Conservation (phyloP, 805 yeast genomes). For the Candida alai region DNA sequence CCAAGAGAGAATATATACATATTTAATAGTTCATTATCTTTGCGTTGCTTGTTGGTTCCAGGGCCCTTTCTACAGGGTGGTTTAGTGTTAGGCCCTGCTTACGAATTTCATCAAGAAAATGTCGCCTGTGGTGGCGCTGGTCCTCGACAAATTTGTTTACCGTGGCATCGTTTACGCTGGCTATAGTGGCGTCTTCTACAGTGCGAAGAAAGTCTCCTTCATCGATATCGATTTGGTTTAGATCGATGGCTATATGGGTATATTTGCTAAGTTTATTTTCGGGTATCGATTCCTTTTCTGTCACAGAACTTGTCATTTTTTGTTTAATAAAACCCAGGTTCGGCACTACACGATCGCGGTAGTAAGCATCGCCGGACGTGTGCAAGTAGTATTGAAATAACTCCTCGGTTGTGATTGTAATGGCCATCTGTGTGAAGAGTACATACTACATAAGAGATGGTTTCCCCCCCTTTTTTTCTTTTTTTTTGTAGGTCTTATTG, state of each 20-base stretch:
- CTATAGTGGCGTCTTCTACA: background rate
- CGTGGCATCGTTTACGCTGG: background rate
- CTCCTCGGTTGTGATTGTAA: background rate
- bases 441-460: no score
- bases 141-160: constrained; percentile 3
- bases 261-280: background rate
- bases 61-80: background rate
- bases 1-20: background rate
- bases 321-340: background rate
- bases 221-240: constrained; percentile 1
- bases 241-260: background rate
- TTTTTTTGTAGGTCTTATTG: no score
- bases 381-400: background rate
- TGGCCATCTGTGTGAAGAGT: no score
- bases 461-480: no score
- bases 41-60: background rate
- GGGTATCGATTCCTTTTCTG: background rate
- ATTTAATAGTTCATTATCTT: constrained; percentile 8
- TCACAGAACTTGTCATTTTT: background rate
- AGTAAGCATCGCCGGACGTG: background rate
- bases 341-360: background rate
- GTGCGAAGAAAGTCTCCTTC: background rate
- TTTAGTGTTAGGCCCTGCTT: constrained; percentile 18
- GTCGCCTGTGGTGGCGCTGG: constrained; percentile 18
- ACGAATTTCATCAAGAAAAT: constrained; percentile 22